These are phyloP conservation scores for Cornus kousa DNA, from an alignment of 148 eudicot species.

Conservation along the genomic window DNA sequence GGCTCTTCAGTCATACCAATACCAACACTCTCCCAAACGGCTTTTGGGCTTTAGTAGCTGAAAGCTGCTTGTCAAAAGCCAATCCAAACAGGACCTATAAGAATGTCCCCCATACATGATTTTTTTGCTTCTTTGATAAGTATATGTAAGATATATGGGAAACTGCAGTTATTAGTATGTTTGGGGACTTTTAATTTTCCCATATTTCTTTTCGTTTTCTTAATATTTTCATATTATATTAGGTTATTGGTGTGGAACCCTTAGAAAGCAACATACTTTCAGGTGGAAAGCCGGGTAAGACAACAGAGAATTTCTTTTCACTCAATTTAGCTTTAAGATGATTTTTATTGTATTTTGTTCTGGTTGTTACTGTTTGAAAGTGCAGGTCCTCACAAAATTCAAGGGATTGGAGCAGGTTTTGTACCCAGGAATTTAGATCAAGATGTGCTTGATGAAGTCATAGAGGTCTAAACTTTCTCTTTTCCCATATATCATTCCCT, in stretches of 20 bases:
- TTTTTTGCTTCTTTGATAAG: neutral
- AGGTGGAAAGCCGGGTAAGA: slow-evolving; percentile 97
- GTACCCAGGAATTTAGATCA: slow-evolving; percentile 81
- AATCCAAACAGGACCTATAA: too few relatives aligned
- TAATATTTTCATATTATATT: neutral
- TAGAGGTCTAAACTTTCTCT: slow-evolving; percentile 28
- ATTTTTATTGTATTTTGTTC: neutral
- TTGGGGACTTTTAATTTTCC: neutral
- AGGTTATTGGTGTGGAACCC: slow-evolving; percentile 95
- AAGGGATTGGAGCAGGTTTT: slow-evolving; percentile 99
- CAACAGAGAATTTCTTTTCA: neutral
- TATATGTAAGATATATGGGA: neutral
- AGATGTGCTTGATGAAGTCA: slow-evolving; percentile 83
- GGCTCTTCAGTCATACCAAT: too few relatives aligned
- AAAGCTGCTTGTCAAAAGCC: too few relatives aligned
- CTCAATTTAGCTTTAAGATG: neutral
- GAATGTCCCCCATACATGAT: neutral
- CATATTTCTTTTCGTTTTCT: neutral
- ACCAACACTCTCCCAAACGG: too few relatives aligned
- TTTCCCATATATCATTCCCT: neutral
- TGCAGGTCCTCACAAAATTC: slow-evolving; percentile 99
- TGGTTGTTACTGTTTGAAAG: slow-evolving; percentile 28
- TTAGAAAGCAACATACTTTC: slow-evolving; percentile 93
- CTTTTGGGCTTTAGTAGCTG: too few relatives aligned
- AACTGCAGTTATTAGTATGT: neutral